Evolutionary conservation across 768 basidiomycete genomes (phyloP), one percentile per base, ranked within the genome.

Genomic region (Amyloporia xantha): DNA sequence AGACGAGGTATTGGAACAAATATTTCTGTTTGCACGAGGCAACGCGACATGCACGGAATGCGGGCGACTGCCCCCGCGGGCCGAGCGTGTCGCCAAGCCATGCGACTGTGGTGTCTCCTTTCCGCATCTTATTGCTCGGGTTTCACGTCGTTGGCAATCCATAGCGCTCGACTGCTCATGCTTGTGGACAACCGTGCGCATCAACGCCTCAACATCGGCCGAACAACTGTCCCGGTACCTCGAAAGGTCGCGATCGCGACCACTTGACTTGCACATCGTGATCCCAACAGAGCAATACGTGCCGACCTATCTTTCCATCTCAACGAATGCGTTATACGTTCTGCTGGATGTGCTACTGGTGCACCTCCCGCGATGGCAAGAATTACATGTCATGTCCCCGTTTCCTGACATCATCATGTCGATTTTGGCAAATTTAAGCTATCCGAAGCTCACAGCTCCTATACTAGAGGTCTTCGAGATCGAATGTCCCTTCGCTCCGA

Each of bases 1-100:
- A 11, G 44, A 45, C 20, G 44, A 45, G 36, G 2, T 45, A 5
- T 21, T 45, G 44, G 44, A 45, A n/a, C n/a, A 33, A 13, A 45
- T 45, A 17, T 45, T 45, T 23, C 12, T 43, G 24, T 24, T 43
- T 24, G 42, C 24, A 13, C 9, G 42, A n/a, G 42, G 28, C n/a
- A n/a, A 7, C 17, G 10, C 5, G 11, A 7, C 13, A 15, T 43
- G 42, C 42, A 19, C 7, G 3, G 15, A 9, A 19, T 24, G 5
- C 23, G n/a, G 6, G 4, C 10, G 15, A 26, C 7, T 7, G 42
- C 42, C 21, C 9, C 21, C 5, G n/a, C 3, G 17, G 26, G 38
- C 6, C 26, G 24, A 11, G 30, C 30, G 9, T 33, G 15, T 7
- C 7, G 9, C 15, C 24, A 7, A 5, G 7, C 9, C 24, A 26